Conservation (phyloP, 495 filamentous ascomycete species). For the Chaetomium tenue region DNA sequence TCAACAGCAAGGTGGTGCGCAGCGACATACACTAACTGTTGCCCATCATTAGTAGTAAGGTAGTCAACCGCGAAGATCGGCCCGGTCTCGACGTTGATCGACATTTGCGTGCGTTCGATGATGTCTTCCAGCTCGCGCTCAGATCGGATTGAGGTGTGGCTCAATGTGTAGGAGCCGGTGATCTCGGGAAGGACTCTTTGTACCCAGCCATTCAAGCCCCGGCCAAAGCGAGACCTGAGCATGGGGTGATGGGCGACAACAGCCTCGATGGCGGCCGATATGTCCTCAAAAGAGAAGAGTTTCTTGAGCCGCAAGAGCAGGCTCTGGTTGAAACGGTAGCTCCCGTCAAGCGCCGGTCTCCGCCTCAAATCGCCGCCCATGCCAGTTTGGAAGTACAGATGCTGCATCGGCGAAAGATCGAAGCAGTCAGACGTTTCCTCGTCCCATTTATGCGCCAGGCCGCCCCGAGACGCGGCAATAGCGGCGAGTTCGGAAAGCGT, state of each 20-base stretch:
- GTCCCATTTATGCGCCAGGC: conserved; percentile 36
- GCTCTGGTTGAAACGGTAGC: conserved; percentile 74
- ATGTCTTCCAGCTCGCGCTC: conserved; percentile 44
- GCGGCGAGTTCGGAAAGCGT: conserved; percentile 41
- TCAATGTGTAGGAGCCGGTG: conserved; percentile 41
- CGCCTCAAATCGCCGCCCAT: conserved; percentile 40
- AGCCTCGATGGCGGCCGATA: conserved; percentile 55
- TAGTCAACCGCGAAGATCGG: conserved; percentile 51
- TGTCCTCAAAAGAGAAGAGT: conserved; percentile 44
- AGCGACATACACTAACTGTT: conserved; percentile 59
- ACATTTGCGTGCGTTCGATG: conserved; percentile 39
- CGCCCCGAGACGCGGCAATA: conserved; percentile 34
- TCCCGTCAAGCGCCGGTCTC: conserved; percentile 47
- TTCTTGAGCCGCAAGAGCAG: conserved; percentile 59
- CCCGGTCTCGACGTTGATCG: conserved; percentile 44
- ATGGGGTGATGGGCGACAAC: conserved; percentile 66
- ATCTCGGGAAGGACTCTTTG: conserved; percentile 43
- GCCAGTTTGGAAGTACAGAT: conserved; percentile 60
- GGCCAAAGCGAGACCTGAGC: conserved; percentile 65
- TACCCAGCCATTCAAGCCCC: conserved; percentile 40
- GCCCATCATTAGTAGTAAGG: conserved; percentile 50
- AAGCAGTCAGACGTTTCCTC: conserved; percentile 52
- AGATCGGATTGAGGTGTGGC: conserved; percentile 37
- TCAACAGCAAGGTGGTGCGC: conserved; percentile 70
- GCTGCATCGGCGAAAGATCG: conserved; percentile 68